Evolutionary conservation across 1,284 basidiomycete species (phyloP), one percentile per base, ranked within the genome.

Genomic region (Fomitopsis pinicola): DNA sequence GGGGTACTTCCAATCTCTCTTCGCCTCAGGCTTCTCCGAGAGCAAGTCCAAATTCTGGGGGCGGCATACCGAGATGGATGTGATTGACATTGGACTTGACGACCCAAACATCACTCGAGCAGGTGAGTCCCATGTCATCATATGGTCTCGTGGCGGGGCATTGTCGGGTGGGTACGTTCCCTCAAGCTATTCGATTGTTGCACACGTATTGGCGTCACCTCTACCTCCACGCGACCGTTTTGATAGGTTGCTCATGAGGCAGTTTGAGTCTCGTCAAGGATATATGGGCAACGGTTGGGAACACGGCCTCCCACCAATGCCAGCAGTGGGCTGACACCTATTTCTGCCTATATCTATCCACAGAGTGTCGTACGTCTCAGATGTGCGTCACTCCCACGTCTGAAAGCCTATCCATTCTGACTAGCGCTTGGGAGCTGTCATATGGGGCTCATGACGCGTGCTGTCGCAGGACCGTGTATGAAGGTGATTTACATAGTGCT

Each of bases 1-100:
- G 92, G 92, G 86, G 12, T 96, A 93, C 81, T 96, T 95, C 76
- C 83, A 85, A 58, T 86, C 89, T 36, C 81, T 95, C 19, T 96
- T 95, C 75, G 89, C 88, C 5, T 84, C 87, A 5, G 94, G 92
- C 2, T 96, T 94, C 71, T 78, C 82, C 9, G 72, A 77, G 61
- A 73, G 74, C 17, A 67, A 63, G 53, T 57, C 62, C 30, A 69
- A 64, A 68, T 63, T 59, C 36, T 58, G 58, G 26, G 55, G 62
- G 40, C 63, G 67, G 48, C 66, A 59, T 55, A 61, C 53, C 53
- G 66, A 59, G 10, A 67, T 71, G 19, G 75, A 82, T 63, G 78
- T 80, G 64, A 77, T 95, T 50, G 81, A 88, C 64, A 78, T 96
- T 44, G 80, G 82, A 42, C 91, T 96, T 63, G 90, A 94, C 68